Percentiles rank a stretch among this genome's conserved stretches.
Conservation (phyloP, 495 filamentous ascomycete species). For the Thermothielavioides terrestris region DNA sequence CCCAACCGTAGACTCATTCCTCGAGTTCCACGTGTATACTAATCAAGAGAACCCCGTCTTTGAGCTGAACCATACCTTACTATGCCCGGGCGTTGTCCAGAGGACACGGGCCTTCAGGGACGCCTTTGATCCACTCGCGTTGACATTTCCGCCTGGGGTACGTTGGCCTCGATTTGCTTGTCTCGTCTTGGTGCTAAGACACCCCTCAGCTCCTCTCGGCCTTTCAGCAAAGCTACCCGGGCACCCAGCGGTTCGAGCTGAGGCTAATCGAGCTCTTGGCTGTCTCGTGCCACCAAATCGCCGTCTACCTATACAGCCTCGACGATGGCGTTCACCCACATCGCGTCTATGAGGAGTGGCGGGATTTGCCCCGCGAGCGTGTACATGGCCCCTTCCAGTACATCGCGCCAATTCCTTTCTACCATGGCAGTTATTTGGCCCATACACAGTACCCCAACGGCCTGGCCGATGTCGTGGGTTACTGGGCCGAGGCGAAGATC, state of each 20-base stretch:
- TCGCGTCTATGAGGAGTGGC: constrained; percentile 7
- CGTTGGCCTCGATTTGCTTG: not conserved
- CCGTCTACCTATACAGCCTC: constrained; percentile 12
- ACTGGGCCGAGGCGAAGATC: constrained; percentile 23
- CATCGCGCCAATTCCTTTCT: constrained; percentile 12
- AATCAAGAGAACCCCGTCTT: not conserved
- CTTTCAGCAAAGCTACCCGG: constrained; percentile 11
- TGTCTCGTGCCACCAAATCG: constrained; percentile 20
- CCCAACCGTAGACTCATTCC: not conserved
- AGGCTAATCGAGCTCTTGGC: constrained; percentile 19
- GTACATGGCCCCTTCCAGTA: not conserved
- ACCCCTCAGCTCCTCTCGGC: constrained; percentile 8
- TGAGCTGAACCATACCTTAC: not conserved
- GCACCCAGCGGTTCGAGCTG: constrained; percentile 9
- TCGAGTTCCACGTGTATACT: not conserved
- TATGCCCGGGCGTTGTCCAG: not conserved
- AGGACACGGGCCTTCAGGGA: not conserved
- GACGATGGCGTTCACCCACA: constrained; percentile 4
- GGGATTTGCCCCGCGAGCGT: not conserved
- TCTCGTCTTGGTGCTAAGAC: not conserved
- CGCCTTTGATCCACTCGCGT: not conserved
- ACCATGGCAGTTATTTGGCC: constrained; percentile 12
- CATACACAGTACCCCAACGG: constrained; percentile 18
- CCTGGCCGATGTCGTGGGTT: constrained; percentile 22
- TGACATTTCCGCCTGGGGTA: not conserved